Percentiles rank a stretch among this genome's conserved stretches.
Conservation (phyloP, 1,284 basidiomycete species). For the Erythrobasidium hasegawianum region DNA sequence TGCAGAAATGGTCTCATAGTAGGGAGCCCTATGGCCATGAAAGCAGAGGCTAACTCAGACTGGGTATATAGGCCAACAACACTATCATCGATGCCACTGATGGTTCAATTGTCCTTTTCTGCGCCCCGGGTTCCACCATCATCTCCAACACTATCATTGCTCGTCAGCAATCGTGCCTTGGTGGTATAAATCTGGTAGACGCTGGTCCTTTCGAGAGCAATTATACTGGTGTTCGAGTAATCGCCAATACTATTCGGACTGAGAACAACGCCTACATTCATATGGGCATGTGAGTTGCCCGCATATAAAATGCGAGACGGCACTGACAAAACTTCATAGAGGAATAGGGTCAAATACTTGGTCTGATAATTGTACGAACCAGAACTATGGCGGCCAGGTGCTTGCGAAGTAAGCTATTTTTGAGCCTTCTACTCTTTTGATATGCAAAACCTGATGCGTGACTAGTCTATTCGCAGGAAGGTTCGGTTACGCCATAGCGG, state of each 20-base stretch:
- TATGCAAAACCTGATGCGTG: neutral
- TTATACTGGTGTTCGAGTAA: slow-evolving; percentile 41
- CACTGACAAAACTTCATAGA: neutral
- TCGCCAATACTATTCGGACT: slow-evolving; percentile 40
- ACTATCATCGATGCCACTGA: slow-evolving; percentile 45
- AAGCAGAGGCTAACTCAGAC: neutral
- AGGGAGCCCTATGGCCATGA: neutral
- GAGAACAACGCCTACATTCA: slow-evolving; percentile 44
- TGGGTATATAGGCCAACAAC: slow-evolving; percentile 40
- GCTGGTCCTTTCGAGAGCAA: slow-evolving; percentile 42
- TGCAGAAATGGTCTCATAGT: slow-evolving; percentile 42
- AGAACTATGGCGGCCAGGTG: slow-evolving; percentile 41
- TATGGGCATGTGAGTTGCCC: slow-evolving; percentile 42
- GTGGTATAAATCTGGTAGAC: slow-evolving; percentile 46
- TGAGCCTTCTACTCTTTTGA: neutral
- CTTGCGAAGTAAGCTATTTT: slow-evolving; percentile 37
- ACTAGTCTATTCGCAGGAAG: slow-evolving; percentile 39
- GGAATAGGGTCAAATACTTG: slow-evolving; percentile 34
- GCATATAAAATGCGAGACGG: too few species aligned
- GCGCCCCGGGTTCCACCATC: slow-evolving; percentile 41
- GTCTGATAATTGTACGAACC: slow-evolving; percentile 29
- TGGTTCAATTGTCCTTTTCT: slow-evolving; percentile 45
- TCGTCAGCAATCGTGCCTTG: slow-evolving; percentile 40
- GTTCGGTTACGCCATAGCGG: slow-evolving; percentile 44
- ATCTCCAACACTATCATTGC: slow-evolving; percentile 45